Conservation (phyloP, 176 grass and related monocot genomes). For the Oryza brachyantha region DNA sequence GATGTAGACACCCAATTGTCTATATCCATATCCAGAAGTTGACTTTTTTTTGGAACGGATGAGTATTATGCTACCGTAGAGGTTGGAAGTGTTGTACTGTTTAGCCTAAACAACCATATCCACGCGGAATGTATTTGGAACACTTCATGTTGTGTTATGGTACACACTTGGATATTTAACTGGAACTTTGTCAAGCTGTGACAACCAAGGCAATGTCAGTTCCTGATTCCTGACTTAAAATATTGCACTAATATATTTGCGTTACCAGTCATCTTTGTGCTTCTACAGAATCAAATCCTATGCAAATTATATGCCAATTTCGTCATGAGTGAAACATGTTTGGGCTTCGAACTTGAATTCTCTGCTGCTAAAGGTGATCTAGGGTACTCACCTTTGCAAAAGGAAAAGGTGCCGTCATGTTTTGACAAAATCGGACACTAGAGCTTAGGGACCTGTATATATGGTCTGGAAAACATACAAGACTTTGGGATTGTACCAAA, state of each 20-base stretch:
- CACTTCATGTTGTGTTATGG: neutral
- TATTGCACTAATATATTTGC: too few relatives aligned
- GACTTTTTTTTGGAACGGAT: too few relatives aligned
- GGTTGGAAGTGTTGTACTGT: constrained; percentile 7
- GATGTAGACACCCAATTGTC: too few relatives aligned
- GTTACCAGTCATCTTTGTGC: too few relatives aligned
- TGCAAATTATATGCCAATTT: neutral
- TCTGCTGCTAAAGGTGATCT: neutral
- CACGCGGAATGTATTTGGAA: constrained; percentile 1
- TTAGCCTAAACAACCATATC: neutral
- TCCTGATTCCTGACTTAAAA: neutral
- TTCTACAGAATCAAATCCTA: too few relatives aligned
- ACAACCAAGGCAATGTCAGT: neutral
- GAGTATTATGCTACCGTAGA: neutral
- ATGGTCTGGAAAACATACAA: neutral
- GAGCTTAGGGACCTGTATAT: neutral
- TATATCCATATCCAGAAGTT: too few relatives aligned
- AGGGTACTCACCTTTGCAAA: neutral
- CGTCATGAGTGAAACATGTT: neutral
- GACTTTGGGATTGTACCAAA: neutral
- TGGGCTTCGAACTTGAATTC: neutral
- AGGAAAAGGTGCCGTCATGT: neutral
- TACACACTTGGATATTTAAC: neutral
- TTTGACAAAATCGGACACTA: neutral
- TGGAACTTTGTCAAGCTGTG: neutral